These are phyloP conservation scores for Alternaria sp. DNA, from an alignment of 2,329 filamentous ascomycete species.

Conservation along the genomic window DNA sequence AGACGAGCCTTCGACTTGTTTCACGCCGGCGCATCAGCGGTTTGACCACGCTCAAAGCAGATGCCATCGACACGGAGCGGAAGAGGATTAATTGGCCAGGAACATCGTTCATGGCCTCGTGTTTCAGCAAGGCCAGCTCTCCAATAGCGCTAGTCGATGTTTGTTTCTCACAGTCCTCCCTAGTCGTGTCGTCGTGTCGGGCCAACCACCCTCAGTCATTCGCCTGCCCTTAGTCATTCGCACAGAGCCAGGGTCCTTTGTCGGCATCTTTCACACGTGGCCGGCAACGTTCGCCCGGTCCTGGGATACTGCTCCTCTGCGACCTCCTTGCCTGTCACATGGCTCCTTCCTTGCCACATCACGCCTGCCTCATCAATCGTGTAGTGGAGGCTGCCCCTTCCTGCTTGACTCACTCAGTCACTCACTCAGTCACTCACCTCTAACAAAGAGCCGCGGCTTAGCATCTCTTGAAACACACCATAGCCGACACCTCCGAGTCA, in stretches of 20 bases:
- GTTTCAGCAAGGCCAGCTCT: constrained; percentile 26
- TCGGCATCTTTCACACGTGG: constrained; percentile 23
- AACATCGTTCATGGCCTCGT: constrained; percentile 23
- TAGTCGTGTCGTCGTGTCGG: background rate
- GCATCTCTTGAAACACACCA: constrained; percentile 33
- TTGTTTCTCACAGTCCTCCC: constrained; percentile 3
- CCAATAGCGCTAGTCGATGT: constrained; percentile 6
- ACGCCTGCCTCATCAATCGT: background rate
- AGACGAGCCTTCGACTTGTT: constrained; percentile 35
- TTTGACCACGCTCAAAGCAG: constrained; percentile 42
- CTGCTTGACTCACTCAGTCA: background rate
- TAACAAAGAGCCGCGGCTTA: constrained; percentile 7
- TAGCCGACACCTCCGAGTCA: constrained; percentile 3
- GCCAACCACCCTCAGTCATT: background rate
- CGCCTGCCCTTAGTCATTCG: background rate
- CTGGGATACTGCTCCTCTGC: background rate
- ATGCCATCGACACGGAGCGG: constrained; percentile 14
- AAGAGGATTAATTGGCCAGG: constrained; percentile 23
- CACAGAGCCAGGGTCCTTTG: constrained; percentile 1
- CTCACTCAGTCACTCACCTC: background rate
- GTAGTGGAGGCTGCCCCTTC: background rate
- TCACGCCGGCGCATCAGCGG: constrained; percentile 35
- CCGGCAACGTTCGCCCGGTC: constrained; percentile 11
- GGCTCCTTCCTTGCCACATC: background rate
- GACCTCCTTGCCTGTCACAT: constrained; percentile 1